Conservation (phyloP, 1,139 yeast genomes). For the Pichia norvegensis region DNA sequence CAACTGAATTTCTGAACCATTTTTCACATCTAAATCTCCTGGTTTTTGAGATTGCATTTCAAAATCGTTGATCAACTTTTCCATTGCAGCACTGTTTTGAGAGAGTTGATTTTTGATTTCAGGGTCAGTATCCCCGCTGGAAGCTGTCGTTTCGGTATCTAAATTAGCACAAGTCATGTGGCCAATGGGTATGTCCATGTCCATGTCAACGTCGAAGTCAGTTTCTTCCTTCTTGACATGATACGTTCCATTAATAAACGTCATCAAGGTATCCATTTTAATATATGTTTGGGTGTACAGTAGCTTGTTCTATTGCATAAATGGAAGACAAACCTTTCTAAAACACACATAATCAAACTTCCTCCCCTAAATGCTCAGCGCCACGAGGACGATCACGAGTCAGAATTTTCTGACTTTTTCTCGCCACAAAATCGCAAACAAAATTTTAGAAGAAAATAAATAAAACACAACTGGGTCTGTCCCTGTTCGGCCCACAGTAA, state of each 20-base stretch:
- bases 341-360: neutral
- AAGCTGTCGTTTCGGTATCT: neutral
- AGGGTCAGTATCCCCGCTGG: neutral
- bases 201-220: neutral
- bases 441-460: too few species aligned
- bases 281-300: neutral
- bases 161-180: neutral
- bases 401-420: too few species aligned
- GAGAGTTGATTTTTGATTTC: neutral
- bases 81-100: neutral
- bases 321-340: neutral
- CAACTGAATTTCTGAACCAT: neutral
- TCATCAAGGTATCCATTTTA: slow-evolving; percentile 12
- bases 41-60: neutral
- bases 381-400: neutral
- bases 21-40: neutral
- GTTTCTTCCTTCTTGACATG: neutral
- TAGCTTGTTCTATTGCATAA: too few species aligned
- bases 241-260: slow-evolving; percentile 7
- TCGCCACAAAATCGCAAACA: too few species aligned
- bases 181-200: neutral
- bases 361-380: neutral
- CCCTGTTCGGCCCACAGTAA: too few species aligned
- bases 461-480: too few species aligned
- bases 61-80: neutral